These are phyloP conservation scores for Talaromyces adpressus DNA, from an alignment of 495 filamentous ascomycete genomes.

Conservation along the genomic window DNA sequence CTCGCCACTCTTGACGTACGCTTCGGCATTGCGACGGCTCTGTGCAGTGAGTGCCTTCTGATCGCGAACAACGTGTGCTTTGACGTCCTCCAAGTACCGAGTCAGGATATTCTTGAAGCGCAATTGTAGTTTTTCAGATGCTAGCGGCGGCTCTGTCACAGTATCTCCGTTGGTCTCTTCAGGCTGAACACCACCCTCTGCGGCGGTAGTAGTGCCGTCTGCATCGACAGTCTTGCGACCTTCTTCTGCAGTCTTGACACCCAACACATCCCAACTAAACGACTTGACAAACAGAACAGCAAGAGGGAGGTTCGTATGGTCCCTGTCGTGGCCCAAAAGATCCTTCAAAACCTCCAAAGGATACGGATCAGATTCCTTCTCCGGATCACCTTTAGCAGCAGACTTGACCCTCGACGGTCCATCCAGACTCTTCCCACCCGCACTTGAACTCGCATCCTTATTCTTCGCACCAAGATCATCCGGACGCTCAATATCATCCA, in stretches of 20 bases:
- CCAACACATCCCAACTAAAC: constrained; percentile 93
- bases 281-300: constrained; percentile 92
- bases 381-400: constrained; percentile 30
- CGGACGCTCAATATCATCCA: constrained; percentile 82
- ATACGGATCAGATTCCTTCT: constrained; percentile 66
- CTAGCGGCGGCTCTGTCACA: constrained; percentile 63
- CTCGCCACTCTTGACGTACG: constrained; percentile 96
- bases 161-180: constrained; percentile 27
- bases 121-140: constrained; percentile 67
- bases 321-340: constrained; percentile 83
- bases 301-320: constrained; percentile 85
- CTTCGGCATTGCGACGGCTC: constrained; percentile 90
- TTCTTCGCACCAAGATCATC: constrained; percentile 70
- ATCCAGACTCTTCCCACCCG: constrained; percentile 46
- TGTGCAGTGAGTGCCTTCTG: constrained; percentile 79
- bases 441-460: constrained; percentile 47
- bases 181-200: constrained; percentile 34
- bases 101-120: constrained; percentile 83
- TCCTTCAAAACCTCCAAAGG: constrained; percentile 96
- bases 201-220: constrained; percentile 63
- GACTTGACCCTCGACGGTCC: constrained; percentile 41
- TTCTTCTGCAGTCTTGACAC: constrained; percentile 63
- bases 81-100: constrained; percentile 91
- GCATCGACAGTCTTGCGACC: constrained; percentile 78
- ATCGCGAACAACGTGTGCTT: constrained; percentile 77